Evolutionary conservation across 192 early-diverging fungal species (phyloP), one percentile per base, ranked within the genome.

Genomic region (Phlyctochytrium arcticum): DNA sequence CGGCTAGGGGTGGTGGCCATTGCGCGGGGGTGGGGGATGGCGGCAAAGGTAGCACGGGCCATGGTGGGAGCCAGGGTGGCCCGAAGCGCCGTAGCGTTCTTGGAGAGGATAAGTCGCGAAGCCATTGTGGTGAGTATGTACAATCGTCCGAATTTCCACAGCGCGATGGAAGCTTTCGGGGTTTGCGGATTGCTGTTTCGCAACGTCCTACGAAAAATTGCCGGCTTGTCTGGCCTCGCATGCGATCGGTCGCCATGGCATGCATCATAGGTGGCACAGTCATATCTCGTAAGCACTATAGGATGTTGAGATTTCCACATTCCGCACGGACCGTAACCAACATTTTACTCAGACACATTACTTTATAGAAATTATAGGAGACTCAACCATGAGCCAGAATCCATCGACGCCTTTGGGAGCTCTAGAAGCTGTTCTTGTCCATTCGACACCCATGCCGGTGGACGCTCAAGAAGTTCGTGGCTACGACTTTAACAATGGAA

Each of bases 401-500:
- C n/a, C n/a, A n/a, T n/a, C n/a, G n/a, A n/a, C n/a, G n/a, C 67
- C 67, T 4, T 9, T 23, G 10, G 60, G 58, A 19, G 69, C 69
- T 19, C 33, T 65, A n/a, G 27, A 63, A 34, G 69, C 69, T 9
- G 69, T 70, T 15, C 35, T 70, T 24, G 61, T 90, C 29, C 74
- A 79, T 46, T 94, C 92, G 1, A 81, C 71, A 12, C 73, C 75
- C 33, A 85, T 94, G 71, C 89, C 92, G 6, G 79, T 81, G 15
- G 82, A 80, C 60, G 62, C 88, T 8, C 48, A 80, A 3, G 62
- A 79, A 48, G 88, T 95, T 50, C 73, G 81, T 12, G 96, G 96
- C 6, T 95, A 94, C 62, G 93, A 97, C 62, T 99, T 99, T 78
- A 94, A 96, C 61, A 74, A 89, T 44, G 87, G 87, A 23, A 74